phyloP scores from a whole-genome alignment of 1,284 basidiomycete genomes.

The Naganishia albida region DNA sequence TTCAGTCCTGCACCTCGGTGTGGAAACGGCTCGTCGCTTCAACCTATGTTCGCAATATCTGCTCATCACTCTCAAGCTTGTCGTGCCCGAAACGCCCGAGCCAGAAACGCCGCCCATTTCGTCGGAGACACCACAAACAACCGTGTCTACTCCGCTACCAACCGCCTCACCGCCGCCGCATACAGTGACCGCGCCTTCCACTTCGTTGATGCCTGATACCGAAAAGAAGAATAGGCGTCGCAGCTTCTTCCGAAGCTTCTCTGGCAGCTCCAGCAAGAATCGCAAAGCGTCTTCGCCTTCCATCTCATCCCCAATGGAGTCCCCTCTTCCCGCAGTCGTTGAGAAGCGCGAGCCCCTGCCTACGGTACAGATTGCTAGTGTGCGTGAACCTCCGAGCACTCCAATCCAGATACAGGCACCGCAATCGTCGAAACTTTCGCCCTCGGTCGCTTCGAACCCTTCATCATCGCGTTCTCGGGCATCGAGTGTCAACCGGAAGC shows the following conservation, averaged over 20 bases:
- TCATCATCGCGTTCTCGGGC: conserved; percentile 1
- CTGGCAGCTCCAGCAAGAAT: conserved; percentile 22
- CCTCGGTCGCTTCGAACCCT: neutral
- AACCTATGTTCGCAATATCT: conserved; percentile 1
- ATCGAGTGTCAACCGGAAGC: conserved; percentile 17
- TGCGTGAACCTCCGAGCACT: neutral
- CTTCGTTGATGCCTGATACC: neutral
- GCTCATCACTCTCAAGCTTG: conserved; percentile 3
- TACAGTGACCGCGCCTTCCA: neutral
- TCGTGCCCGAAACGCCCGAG: neutral
- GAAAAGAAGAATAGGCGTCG: conserved; percentile 21
- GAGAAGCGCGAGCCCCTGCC: conserved; percentile 16
- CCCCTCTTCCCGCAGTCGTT: conserved; percentile 6
- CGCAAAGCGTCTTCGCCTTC: conserved; percentile 12
- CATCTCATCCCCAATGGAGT: conserved; percentile 18
- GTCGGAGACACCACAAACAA: neutral
- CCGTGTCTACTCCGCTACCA: neutral
- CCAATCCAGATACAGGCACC: neutral
- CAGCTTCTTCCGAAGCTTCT: conserved; percentile 27
- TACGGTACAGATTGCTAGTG: neutral
- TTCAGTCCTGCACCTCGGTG: neutral
- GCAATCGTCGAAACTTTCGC: neutral
- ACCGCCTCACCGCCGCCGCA: neutral
- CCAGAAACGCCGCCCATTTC: neutral
- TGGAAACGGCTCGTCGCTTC: neutral